Evolutionary conservation across 148 eudicot species (phyloP).

Genomic region (Rhododendron williamsianum): DNA sequence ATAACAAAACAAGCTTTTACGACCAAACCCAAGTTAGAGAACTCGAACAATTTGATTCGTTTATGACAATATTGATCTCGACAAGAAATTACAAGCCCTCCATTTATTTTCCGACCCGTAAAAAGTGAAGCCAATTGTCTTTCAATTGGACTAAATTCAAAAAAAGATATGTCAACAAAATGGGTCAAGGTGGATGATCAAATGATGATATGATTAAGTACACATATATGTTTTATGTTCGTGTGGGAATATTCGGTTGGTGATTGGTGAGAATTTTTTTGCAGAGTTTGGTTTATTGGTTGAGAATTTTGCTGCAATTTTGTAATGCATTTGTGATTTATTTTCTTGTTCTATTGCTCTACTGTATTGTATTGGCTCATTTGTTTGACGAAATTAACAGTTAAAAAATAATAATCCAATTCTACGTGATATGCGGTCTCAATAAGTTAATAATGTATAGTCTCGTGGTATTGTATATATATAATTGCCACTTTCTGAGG

Average conservation of each 20-base stretch:
- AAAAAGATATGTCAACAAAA: neutral
- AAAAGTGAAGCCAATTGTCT: neutral
- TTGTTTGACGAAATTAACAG: neutral
- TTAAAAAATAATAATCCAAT: neutral
- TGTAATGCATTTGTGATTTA: neutral
- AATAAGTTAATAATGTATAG: neutral
- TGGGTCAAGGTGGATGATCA: neutral
- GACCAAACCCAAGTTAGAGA: neutral
- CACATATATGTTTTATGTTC: neutral
- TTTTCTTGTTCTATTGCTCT: neutral
- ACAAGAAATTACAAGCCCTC: neutral
- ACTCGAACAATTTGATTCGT: neutral
- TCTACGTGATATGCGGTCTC: neutral
- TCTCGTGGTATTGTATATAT: neutral
- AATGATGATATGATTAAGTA: neutral
- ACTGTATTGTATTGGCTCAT: neutral
- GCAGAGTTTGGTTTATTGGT: neutral
- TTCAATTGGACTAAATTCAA: neutral
- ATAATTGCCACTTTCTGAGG: neutral
- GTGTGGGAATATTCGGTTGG: neutral
- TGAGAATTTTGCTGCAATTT: neutral
- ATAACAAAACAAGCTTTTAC: too few relatives aligned
- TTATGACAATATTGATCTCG: neutral
- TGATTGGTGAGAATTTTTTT: conserved; percentile 6
- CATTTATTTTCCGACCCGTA: neutral